Percentiles rank a stretch among this genome's conserved stretches.
phyloP scores from a whole-genome alignment of 2,329 filamentous ascomycete species.

The Botrytis cinerea region DNA sequence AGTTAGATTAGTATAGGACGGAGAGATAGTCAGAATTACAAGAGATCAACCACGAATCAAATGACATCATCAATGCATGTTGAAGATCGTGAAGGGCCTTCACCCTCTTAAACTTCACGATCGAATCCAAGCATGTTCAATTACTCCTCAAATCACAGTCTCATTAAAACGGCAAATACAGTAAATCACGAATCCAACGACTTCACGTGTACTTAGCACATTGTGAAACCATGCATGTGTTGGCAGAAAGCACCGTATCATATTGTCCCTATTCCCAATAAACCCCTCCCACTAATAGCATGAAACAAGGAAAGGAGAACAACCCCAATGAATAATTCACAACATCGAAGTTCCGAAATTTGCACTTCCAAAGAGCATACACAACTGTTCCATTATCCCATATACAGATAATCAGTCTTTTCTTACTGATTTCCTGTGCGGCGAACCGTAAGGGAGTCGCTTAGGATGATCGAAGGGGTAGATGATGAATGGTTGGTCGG shows the following conservation, averaged over 20 bases:
- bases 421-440: background rate
- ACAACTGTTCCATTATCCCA: background rate
- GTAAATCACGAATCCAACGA: slow-evolving; percentile 19
- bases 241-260: slow-evolving; percentile 34
- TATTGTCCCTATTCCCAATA: slow-evolving; percentile 34
- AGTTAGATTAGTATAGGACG: background rate
- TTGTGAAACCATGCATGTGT: slow-evolving; percentile 21
- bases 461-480: slow-evolving; percentile 4
- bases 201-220: slow-evolving; percentile 10
- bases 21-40: background rate
- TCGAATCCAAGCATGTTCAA: background rate
- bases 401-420: slow-evolving; percentile 4
- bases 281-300: slow-evolving; percentile 10
- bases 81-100: background rate
- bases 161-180: background rate
- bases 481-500: background rate
- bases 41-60: background rate
- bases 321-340: slow-evolving; percentile 22
- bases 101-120: background rate
- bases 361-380: background rate
- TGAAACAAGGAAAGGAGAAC: slow-evolving; percentile 19
- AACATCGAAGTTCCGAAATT: slow-evolving; percentile 1
- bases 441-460: background rate
- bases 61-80: background rate
- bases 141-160: background rate